phyloP scores from a whole-genome alignment of 1,284 basidiomycete genomes.

The Fistulina hepatica region DNA sequence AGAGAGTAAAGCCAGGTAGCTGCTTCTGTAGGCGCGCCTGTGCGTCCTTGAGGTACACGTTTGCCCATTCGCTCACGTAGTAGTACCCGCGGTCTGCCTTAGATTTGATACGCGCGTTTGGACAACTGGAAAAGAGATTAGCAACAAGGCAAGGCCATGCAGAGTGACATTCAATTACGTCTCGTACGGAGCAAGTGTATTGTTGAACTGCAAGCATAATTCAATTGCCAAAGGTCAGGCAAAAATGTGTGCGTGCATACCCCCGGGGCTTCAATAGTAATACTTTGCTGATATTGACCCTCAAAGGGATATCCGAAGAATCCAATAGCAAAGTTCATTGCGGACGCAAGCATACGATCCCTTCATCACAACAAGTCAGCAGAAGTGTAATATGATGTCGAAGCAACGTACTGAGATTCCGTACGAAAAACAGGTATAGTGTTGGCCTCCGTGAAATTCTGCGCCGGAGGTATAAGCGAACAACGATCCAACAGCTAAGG shows the following conservation, averaged over 20 bases:
- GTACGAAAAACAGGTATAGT: conserved; percentile 80
- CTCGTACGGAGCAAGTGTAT: conserved; percentile 67
- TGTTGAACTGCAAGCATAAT: conserved; percentile 48
- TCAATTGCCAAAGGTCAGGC: not conserved
- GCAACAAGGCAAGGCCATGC: not conserved
- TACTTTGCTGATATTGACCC: conserved; percentile 69
- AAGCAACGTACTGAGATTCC: conserved; percentile 59
- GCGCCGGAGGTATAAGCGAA: conserved; percentile 2
- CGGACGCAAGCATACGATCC: conserved; percentile 76
- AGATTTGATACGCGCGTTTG: conserved; percentile 38
- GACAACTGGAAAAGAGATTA: conserved; percentile 33
- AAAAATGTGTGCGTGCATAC: conserved; percentile 29
- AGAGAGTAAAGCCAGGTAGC: conserved; percentile 55
- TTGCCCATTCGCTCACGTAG: conserved; percentile 55
- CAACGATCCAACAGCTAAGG: not conserved
- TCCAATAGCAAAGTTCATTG: conserved; percentile 76
- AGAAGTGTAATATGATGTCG: not conserved
- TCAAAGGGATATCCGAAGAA: conserved; percentile 80
- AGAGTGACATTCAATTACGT: conserved; percentile 37
- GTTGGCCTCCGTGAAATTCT: conserved; percentile 68
- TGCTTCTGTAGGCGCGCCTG: conserved; percentile 48
- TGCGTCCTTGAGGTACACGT: conserved; percentile 62
- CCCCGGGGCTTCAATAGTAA: conserved; percentile 61
- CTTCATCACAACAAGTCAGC: conserved; percentile 21
- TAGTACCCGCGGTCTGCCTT: conserved; percentile 47